A percentile compares a stretch with the other conserved stretches of the same genome.
These are phyloP conservation scores for Phytophthora pini DNA, from an alignment of 352 stramenopile genomes.

Conservation along the genomic window DNA sequence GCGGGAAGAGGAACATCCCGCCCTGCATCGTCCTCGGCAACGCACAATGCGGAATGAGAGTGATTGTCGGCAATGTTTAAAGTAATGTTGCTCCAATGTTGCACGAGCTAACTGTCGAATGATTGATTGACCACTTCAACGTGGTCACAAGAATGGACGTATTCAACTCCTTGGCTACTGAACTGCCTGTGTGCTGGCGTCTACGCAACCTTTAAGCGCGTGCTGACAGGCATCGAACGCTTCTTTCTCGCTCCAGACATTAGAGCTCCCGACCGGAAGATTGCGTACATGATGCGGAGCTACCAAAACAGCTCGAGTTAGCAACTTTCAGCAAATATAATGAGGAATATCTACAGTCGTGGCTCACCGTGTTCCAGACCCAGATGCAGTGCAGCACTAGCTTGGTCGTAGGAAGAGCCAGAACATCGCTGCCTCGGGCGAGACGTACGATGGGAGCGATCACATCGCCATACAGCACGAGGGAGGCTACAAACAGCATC, in stretches of 20 bases:
- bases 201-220: conserved; percentile 32
- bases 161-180: no score
- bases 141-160: no score
- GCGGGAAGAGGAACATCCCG: conserved; percentile 59
- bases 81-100: conserved; percentile 49
- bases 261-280: conserved; percentile 45
- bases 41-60: conserved; percentile 36
- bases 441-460: conserved; percentile 47
- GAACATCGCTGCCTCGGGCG: conserved; percentile 8
- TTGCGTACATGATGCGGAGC: conserved; percentile 40
- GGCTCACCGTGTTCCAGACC: conserved; percentile 48
- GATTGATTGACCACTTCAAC: conserved; percentile 8
- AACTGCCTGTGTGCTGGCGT: background rate
- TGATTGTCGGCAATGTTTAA: conserved; percentile 31
- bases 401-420: conserved; percentile 20
- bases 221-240: conserved; percentile 13
- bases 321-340: background rate
- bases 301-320: conserved; percentile 11
- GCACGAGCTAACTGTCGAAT: conserved; percentile 7
- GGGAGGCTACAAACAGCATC: conserved; percentile 56
- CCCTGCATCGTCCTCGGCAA: conserved; percentile 49
- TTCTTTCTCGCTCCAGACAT: conserved; percentile 14
- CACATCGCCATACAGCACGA: conserved; percentile 68
- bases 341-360: background rate
- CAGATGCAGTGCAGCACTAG: conserved; percentile 47